Evolutionary conservation across 2,329 filamentous ascomycete genomes (phyloP).

Genomic region (Pseudogymnoascus sp.): DNA sequence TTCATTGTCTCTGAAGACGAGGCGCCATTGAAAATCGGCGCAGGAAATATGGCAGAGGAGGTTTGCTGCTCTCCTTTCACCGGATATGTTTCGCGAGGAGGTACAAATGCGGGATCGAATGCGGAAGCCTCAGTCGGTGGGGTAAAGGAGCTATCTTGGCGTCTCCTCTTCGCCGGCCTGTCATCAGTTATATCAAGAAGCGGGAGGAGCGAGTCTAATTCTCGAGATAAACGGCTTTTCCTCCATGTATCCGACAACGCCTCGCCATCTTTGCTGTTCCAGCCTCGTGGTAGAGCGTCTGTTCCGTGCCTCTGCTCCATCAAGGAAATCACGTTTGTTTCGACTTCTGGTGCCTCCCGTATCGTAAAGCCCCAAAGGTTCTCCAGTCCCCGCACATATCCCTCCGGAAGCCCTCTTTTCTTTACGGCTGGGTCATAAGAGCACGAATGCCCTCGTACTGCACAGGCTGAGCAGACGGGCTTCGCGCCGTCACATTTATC

Average conservation of each 20-base stretch:
- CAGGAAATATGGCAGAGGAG: background rate
- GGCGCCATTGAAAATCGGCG: background rate
- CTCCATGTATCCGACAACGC: conserved; percentile 25
- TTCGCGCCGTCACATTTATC: conserved; percentile 68
- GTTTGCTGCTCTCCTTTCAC: background rate
- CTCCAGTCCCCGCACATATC: conserved; percentile 66
- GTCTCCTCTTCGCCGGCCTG: conserved; percentile 5
- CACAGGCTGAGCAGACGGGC: conserved; percentile 61
- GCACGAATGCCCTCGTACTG: conserved; percentile 53
- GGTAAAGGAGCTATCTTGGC: conserved; percentile 21
- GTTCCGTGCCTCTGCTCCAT: conserved; percentile 26
- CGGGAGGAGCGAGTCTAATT: conserved; percentile 5
- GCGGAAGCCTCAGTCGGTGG: conserved; percentile 16
- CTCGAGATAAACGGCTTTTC: conserved; percentile 12
- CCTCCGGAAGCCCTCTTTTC: conserved; percentile 67
- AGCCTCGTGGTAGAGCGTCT: conserved; percentile 26
- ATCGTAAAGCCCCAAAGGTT: conserved; percentile 16
- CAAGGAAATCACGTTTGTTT: conserved; percentile 11
- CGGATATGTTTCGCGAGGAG: background rate
- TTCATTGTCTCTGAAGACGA: background rate
- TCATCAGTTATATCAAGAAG: conserved; percentile 8
- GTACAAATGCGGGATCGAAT: background rate
- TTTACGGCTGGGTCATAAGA: conserved; percentile 64
- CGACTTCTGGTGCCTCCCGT: conserved; percentile 9
- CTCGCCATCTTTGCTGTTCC: conserved; percentile 37